Evolutionary conservation across 768 basidiomycete species (phyloP), one percentile per base, ranked within the genome.

Genomic region (Coprinopsis cinerea): DNA sequence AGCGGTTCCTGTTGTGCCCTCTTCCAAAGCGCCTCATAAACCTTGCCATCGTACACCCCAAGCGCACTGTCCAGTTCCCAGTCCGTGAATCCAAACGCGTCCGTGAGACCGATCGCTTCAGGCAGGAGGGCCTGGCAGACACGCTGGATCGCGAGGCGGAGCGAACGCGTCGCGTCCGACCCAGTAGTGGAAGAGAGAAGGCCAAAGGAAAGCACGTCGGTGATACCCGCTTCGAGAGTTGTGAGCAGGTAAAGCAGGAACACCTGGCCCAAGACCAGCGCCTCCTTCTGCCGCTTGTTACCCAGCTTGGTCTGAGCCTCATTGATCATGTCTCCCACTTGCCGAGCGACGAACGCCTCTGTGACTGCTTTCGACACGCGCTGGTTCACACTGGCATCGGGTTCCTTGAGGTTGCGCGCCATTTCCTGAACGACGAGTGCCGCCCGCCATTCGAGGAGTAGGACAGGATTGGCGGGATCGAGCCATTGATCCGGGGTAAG

Each of bases 51-150:
- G 45, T 72, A 72, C 1, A 79, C 77, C 1, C 85, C 85, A 18
- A 87, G 64, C 0, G 82, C 79, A 60, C 83, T 84, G 39, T 87
- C 77, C 15, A 89, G 66, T 45, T 86, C 79, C 82, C 83, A 89
- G 57, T 89, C 85, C 0, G 78, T 73, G 56, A 86, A 85, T 0
- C 79, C 82, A 59, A 90, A 88, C 2, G 83, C 79, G 59, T 90
- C 87, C 4, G 74, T 81, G 47, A 89, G 65, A 0, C 80, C 83
- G 47, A 89, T 78, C 4, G 75, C 76, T 51, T 90, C 74, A 0
- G 84, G 81, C 0, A 87, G 61, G 10, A 89, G 54, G 41, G 72
- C 70, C 6, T 64, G 55, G 59, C 82, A 85, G 0, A 77, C 53
- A 4, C 58, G 42, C 23, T 76, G 64, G 52, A 85, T 77, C 3